Evolutionary conservation across 768 basidiomycete species (phyloP), one percentile per base, ranked within the genome.

Genomic region (Auriculariales sp.): DNA sequence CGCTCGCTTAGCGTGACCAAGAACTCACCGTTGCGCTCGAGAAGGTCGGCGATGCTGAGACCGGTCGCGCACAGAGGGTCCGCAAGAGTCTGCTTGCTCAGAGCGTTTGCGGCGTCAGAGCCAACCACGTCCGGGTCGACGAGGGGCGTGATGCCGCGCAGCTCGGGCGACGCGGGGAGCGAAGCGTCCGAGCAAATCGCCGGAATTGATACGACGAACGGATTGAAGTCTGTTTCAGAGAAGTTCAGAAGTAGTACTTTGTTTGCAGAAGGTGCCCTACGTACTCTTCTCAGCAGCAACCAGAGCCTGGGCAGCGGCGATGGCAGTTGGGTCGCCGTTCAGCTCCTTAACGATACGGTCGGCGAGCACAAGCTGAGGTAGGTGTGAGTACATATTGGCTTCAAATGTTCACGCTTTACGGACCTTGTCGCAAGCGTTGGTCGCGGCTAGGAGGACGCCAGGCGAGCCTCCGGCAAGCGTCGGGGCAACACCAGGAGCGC

Each of bases 71-170:
- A 44, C 9, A 44, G 39, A 19, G 39, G 39, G 22, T 44, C 39
- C 22, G 22, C 39, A 6, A 44, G 39, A 19, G 39, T 44, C 50
- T 29, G 44, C 44, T 17, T 28, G 42, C 24, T 45, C 11, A 46
- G 35, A 15, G 28, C 49, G 44, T 46, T 32, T 15, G 42, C 39
- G n/a, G 15, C 27, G 50, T 46, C 19, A 36, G 19, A 22, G 50
- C 24, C 45, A 25, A 46, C 50, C 28, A 28, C 50, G 29, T 19
- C 45, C 27, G 17, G 42, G 42, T 24, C 39, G 30, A 29, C 35
- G 50, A 28, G 50, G 28, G 24, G 53, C 19, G 39, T 44, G 22
- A 44, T 44, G 15, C 39, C 39, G 22, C 39, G 39, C 24, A 44
- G 39, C 19, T 4, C 39, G 39, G 39, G 19, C 19, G 39, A n/a